These are phyloP conservation scores for Macrophomina phaseolina DNA, from an alignment of 2,329 filamentous ascomycete species.

Conservation along the genomic window DNA sequence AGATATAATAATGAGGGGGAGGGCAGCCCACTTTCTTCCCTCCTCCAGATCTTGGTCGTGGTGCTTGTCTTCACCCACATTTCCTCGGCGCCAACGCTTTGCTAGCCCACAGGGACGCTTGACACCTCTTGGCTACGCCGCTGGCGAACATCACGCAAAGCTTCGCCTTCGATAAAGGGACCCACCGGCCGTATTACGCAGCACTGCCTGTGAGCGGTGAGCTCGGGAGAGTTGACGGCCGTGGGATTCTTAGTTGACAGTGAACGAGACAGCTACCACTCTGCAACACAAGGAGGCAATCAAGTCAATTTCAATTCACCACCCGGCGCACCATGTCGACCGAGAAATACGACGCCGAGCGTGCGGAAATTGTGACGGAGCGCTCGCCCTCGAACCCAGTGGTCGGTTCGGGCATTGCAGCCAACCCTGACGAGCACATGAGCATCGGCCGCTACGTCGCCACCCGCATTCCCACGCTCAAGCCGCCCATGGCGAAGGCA, in stretches of 20 bases:
- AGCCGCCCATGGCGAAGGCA: slow-evolving; percentile 61
- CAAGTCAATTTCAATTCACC: too few species aligned
- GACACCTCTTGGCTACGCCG: neutral
- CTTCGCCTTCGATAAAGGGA: neutral
- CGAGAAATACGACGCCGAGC: slow-evolving; percentile 8
- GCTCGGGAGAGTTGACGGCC: too few species aligned
- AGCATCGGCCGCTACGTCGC: slow-evolving; percentile 55
- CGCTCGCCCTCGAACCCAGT: neutral
- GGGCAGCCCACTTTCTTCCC: neutral
- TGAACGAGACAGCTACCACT: too few species aligned
- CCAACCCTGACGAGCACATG: slow-evolving; percentile 37
- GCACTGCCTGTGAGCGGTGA: too few species aligned
- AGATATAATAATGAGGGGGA: neutral
- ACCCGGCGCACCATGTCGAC: neutral
- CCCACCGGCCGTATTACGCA: too few species aligned
- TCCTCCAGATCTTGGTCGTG: neutral
- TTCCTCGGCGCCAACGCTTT: slow-evolving; percentile 4
- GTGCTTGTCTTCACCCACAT: neutral
- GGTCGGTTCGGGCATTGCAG: neutral
- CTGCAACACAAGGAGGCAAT: too few species aligned
- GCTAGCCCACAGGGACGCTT: neutral
- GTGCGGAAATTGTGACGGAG: neutral
- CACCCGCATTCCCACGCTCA: slow-evolving; percentile 60
- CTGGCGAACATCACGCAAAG: neutral
- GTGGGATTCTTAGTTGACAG: too few species aligned